phyloP scores from a whole-genome alignment of 2,329 filamentous ascomycete genomes.

The Bipolaris oryzae region DNA sequence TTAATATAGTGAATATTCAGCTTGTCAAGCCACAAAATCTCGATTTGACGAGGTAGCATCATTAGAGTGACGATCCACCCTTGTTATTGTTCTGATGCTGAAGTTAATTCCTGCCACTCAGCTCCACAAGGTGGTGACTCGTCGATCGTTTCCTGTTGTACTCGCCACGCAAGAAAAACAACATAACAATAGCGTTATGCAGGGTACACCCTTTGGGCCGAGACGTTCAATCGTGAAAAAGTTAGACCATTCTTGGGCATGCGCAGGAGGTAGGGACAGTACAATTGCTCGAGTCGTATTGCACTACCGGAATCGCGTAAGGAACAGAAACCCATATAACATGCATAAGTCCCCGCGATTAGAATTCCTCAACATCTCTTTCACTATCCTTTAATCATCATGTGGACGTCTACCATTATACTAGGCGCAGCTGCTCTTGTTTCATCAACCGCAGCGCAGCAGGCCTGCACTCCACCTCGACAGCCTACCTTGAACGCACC shows the following conservation, averaged over 20 bases:
- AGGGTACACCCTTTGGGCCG: background rate
- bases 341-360: background rate
- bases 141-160: slow-evolving; percentile 5
- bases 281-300: background rate
- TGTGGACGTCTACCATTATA: slow-evolving; percentile 6
- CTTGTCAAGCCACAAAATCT: background rate
- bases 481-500: slow-evolving; percentile 18
- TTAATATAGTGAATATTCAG: background rate
- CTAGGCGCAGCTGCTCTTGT: slow-evolving; percentile 9
- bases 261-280: slow-evolving; percentile 2
- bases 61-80: background rate
- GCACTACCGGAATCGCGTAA: background rate
- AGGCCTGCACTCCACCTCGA: slow-evolving; percentile 1
- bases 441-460: slow-evolving; percentile 8
- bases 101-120: background rate
- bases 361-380: background rate
- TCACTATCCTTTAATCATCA: background rate
- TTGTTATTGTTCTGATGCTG: background rate
- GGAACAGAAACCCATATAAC: slow-evolving; percentile 4
- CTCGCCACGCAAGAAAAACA: background rate
- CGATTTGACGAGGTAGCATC: too few species aligned
- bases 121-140: slow-evolving; percentile 1
- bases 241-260: slow-evolving; percentile 1
- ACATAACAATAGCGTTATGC: background rate
- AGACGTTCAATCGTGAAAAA: background rate